Evolutionary conservation across 805 yeast species (phyloP), one percentile per base, ranked within the genome.

Genomic region (Saccharomycopsis malanga): DNA sequence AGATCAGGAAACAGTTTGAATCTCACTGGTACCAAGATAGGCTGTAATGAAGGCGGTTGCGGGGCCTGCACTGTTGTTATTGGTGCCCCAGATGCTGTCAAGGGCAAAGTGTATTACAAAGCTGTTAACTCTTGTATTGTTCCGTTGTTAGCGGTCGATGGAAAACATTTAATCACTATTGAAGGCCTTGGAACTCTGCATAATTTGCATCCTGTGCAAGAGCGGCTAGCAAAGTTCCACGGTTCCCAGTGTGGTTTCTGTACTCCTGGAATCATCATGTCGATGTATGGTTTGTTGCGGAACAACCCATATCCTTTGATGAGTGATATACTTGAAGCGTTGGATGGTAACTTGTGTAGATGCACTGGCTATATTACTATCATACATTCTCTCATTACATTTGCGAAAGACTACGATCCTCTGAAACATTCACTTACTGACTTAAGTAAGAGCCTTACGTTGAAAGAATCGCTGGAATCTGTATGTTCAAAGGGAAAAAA

Each of bases 231-330:
- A 12, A 63, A 67, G 45, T 68, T 68, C 53, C 75, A 71, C 47
- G 76, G 76, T 4, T 70, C 75, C 0, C 76, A 71, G 55, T 71
- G 76, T 55, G 76, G 76, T 2, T 71, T 70, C 53, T 71, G 76
- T 52, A 71, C 76, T 4, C 76, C 76, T 1, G 76, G 76, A 4
- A 71, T 71, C 43, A 73, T 71, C 7, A 71, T 71, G 76, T 67
- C 72, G 34, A 53, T 71, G 43, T 71, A 71, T 44, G 64, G 73
- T 1, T 55, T 71, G 43, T 54, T 71, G 22, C 59, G 76, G 29
- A 61, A 68, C 32, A 64, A 63, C 29, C 53, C 52, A 10, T n/a
- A 49, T 9, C 69, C 68, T 4, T 58, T 69, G 1, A 61, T 65
- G 41, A 67, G 68, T 42, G 66, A 68, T 42, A 61, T 71, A 4